These are phyloP conservation scores for Cytospora paraplurivora DNA, from an alignment of 2,329 filamentous ascomycete species.

Conservation along the genomic window DNA sequence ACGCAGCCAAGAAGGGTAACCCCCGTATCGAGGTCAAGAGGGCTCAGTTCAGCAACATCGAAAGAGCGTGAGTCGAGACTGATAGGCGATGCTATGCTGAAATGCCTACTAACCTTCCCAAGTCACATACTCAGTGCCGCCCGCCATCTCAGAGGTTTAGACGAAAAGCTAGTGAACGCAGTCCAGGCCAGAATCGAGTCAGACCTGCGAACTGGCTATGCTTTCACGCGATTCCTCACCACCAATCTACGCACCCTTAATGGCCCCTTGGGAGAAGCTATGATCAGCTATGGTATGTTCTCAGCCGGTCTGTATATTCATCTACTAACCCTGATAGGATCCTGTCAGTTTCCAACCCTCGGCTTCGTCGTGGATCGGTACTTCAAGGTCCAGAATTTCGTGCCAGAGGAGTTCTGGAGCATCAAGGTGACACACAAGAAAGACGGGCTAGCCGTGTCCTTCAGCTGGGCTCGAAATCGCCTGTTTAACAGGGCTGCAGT, in stretches of 20 bases:
- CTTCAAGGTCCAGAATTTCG: constrained; percentile 89
- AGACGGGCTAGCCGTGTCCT: constrained; percentile 77
- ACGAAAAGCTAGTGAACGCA: constrained; percentile 83
- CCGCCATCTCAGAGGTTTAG: constrained; percentile 72
- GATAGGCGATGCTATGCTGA: too few relatives aligned
- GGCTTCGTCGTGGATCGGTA: constrained; percentile 98
- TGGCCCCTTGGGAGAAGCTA: constrained; percentile 62
- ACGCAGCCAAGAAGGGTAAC: constrained; percentile 77
- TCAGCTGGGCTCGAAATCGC: constrained; percentile 78
- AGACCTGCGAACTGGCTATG: constrained; percentile 87
- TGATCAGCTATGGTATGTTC: constrained; percentile 77
- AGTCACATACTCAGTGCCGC: constrained; percentile 89
- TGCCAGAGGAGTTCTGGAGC: constrained; percentile 88
- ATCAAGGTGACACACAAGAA: constrained; percentile 83
- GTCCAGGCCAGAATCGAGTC: constrained; percentile 89
- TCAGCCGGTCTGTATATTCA: neutral
- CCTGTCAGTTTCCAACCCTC: constrained; percentile 94
- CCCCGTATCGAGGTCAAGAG: constrained; percentile 75
- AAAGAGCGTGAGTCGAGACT: constrained; percentile 68
- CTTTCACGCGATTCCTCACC: constrained; percentile 88
- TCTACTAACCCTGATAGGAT: constrained; percentile 53
- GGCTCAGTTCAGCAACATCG: constrained; percentile 94
- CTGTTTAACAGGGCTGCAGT: constrained; percentile 87
- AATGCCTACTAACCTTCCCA: constrained; percentile 24
- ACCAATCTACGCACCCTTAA: constrained; percentile 74